phyloP scores from a whole-genome alignment of 768 basidiomycete species.

The Pleurotus salmoneostramineus region DNA sequence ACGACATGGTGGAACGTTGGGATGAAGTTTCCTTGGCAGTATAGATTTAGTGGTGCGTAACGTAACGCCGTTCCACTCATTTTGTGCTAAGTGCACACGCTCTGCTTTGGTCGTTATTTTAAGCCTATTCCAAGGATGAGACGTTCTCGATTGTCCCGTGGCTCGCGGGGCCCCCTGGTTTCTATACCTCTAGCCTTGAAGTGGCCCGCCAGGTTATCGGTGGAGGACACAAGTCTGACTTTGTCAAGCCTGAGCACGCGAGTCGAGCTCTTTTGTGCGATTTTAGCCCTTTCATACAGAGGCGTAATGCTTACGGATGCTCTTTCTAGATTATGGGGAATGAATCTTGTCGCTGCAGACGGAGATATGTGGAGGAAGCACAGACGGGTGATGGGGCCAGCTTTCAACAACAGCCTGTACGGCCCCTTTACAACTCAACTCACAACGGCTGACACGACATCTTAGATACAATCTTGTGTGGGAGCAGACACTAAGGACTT shows the following conservation, averaged over 20 bases:
- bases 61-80: neutral
- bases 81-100: neutral
- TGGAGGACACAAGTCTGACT: constrained; percentile 35
- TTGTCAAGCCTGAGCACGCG: constrained; percentile 32
- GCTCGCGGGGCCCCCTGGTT: constrained; percentile 27
- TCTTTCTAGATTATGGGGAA: constrained; percentile 22
- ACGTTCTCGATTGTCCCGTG: constrained; percentile 37
- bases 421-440: neutral
- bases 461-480: constrained; percentile 38
- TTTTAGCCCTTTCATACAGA: neutral
- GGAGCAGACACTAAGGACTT: constrained; percentile 29
- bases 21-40: constrained; percentile 28
- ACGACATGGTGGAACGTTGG: constrained; percentile 42
- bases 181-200: constrained; percentile 44
- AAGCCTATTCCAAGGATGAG: constrained; percentile 32
- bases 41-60: constrained; percentile 28
- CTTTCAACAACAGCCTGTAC: constrained; percentile 24
- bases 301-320: neutral
- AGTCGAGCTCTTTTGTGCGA: constrained; percentile 29
- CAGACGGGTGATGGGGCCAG: constrained; percentile 26
- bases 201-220: constrained; percentile 39
- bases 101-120: neutral
- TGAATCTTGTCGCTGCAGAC: constrained; percentile 25
- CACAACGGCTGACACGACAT: neutral
- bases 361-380: constrained; percentile 28